Conservation (phyloP, 805 yeast species). For the Sugiyamaella americana region DNA sequence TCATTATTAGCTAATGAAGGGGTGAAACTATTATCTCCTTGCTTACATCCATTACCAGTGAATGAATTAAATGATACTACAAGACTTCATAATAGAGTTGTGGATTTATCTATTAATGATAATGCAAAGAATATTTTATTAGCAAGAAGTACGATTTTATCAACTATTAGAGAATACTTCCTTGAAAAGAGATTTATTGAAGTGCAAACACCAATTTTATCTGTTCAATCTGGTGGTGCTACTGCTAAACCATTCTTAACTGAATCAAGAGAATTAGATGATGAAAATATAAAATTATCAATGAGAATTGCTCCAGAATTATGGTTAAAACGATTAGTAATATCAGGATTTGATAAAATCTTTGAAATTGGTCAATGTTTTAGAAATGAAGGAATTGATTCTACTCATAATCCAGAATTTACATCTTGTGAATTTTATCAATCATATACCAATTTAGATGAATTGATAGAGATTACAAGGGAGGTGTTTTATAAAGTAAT, state of each 20-base stretch:
- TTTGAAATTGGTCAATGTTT: conserved; percentile 88
- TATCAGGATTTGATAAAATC: conserved; percentile 79
- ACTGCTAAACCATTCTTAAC: conserved; percentile 84
- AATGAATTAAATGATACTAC: conserved; percentile 48
- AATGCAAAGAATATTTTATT: conserved; percentile 42
- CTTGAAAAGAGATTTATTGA: conserved; percentile 56
- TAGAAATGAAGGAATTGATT: conserved; percentile 89
- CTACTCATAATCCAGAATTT: conserved; percentile 92
- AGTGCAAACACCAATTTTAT: conserved; percentile 83
- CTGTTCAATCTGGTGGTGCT: conserved; percentile 74
- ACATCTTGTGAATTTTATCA: conserved; percentile 86
- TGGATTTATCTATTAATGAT: conserved; percentile 62
- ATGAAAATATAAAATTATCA: conserved; percentile 36
- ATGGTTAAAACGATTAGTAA: conserved; percentile 80
- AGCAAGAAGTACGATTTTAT: conserved; percentile 51
- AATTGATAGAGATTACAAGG: conserved; percentile 62
- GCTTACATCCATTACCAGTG: conserved; percentile 60
- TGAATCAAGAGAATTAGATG: conserved; percentile 26
- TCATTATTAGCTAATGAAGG: conserved; percentile 55
- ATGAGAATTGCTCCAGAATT: conserved; percentile 91
- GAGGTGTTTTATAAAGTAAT: conserved; percentile 43
- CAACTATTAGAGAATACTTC: conserved; percentile 53
- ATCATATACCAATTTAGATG: conserved; percentile 58
- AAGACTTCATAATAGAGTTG: conserved; percentile 60
- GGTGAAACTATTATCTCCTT: conserved; percentile 54